Base-by-base conservation (phyloP, 2,329 filamentous ascomycete genomes). In the Colletotrichum coccodes region DNA sequence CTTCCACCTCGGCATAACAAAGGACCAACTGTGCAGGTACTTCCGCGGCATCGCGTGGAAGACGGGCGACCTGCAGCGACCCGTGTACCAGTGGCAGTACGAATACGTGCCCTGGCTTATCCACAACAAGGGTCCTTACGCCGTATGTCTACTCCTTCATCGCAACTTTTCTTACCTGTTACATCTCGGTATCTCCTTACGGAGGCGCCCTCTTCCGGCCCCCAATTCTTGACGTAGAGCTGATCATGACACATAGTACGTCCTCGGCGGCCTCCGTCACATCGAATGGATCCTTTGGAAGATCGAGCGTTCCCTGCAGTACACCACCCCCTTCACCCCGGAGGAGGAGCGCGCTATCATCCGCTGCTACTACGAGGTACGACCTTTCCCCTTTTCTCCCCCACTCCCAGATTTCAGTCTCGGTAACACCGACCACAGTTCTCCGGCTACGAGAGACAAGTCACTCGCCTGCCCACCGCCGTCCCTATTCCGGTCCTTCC, bases 41-140 rank as follows among this genome's bases (percentile, higher is more conserved):
- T 64, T 64, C 54, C n/a, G 12, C 14, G 68, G 64, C 23, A 26
- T 64, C 21, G 42, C 30, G 2, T 69, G 47, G 52, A 70, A 69
- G 68, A 40, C 42, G 18, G 30, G 47, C 16, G 54, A 69, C 6
- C 52, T 70, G 32, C 49, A 54, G 18, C 34, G 49, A 6, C 54
- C 68, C 1, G 56, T 64, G 32, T 44, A 69, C 12, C 58, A 61
- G 34, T 64, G 54, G 53, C 61, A 61, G 34, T 38, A 49, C 16
- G 69, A 71, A 57, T 60, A 71, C 34, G 69, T 71, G 14, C 69
- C 69, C 16, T 71, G 69, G 69, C 49, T 71, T 7, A 32, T 70
- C 5, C 32, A 65, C 12, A 69, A 70, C 50, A 56, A 64, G 60
- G 65, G 69, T 3, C 69, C 69, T 23, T 71, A 70, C 47, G 47